Percentiles rank a stretch among this genome's conserved stretches.
Evolutionary conservation across 495 filamentous ascomycete genomes (phyloP).

Genomic region (Chaetomium cochliodes): DNA sequence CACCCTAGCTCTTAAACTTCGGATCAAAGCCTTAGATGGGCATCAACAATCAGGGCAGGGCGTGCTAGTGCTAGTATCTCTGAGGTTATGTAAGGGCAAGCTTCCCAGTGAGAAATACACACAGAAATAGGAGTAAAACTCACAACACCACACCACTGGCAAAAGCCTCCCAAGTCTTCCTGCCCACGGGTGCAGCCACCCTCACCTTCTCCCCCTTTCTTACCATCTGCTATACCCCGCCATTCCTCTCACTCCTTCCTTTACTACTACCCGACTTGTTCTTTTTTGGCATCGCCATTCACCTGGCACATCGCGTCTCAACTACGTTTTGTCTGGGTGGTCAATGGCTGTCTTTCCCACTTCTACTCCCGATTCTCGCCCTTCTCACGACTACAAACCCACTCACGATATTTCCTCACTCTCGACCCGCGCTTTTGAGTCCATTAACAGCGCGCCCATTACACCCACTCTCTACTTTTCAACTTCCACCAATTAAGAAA

Average conservation of each 20-base stretch:
- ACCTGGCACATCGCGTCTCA: not conserved
- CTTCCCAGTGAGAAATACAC: too few species aligned
- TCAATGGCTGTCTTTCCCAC: not conserved
- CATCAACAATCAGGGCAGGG: too few species aligned
- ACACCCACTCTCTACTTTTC: not conserved
- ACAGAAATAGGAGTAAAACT: not conserved
- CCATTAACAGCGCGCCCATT: not conserved
- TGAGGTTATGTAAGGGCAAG: too few species aligned
- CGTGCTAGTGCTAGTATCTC: too few species aligned
- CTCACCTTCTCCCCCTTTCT: not conserved
- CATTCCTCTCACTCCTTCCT: conserved; percentile 7
- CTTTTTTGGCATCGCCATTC: not conserved
- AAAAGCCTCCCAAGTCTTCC: not conserved
- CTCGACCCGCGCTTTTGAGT: not conserved
- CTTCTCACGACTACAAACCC: not conserved
- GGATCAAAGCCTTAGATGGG: too few species aligned
- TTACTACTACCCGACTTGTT: not conserved
- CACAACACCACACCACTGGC: too few species aligned
- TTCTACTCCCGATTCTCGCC: not conserved
- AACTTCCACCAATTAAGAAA: not conserved
- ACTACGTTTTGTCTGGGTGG: not conserved
- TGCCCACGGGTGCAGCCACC: not conserved
- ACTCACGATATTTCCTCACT: not conserved
- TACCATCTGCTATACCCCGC: not conserved
- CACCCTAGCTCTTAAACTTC: too few species aligned